These are phyloP conservation scores for Colletotrichum plurivorum DNA, from an alignment of 2,329 filamentous ascomycete species.

Conservation along the genomic window DNA sequence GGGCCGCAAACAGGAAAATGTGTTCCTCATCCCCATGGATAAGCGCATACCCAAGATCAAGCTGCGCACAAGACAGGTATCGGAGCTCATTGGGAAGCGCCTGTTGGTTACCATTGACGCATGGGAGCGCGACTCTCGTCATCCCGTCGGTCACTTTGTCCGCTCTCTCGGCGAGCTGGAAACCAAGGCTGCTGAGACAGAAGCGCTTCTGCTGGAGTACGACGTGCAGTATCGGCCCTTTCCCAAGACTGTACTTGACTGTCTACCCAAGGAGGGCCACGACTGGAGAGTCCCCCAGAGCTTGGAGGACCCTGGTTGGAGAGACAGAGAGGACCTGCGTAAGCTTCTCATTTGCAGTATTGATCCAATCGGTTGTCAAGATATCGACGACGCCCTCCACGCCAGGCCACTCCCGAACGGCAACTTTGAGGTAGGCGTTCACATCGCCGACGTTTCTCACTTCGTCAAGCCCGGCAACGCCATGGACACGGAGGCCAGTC, in stretches of 20 bases:
- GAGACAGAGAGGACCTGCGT: slow-evolving; percentile 85
- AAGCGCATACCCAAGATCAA: slow-evolving; percentile 97
- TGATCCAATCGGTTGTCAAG: slow-evolving; percentile 94
- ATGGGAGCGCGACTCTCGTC: slow-evolving; percentile 94
- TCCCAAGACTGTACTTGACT: slow-evolving; percentile 94
- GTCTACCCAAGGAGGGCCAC: slow-evolving; percentile 90
- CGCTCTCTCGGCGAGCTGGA: slow-evolving; percentile 93
- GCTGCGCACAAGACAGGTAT: slow-evolving; percentile 90
- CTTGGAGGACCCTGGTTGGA: slow-evolving; percentile 88
- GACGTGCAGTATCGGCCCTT: slow-evolving; percentile 99
- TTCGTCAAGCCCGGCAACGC: slow-evolving; percentile 98
- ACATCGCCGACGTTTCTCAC: slow-evolving; percentile 99
- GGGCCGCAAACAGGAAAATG: slow-evolving; percentile 88
- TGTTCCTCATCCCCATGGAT: slow-evolving; percentile 98
- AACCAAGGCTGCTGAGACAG: slow-evolving; percentile 97
- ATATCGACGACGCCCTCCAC: slow-evolving; percentile 98
- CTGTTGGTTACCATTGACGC: slow-evolving; percentile 94
- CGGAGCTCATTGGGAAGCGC: slow-evolving; percentile 90
- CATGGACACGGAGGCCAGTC: slow-evolving; percentile 95
- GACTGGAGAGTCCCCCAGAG: slow-evolving; percentile 92
- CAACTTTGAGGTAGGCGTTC: slow-evolving; percentile 95
- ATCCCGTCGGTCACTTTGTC: slow-evolving; percentile 94
- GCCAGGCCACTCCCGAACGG: slow-evolving; percentile 88
- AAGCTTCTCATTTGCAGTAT: slow-evolving; percentile 95
- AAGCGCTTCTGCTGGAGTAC: slow-evolving; percentile 93